Base-by-base conservation (phyloP, 331 rosid species). In the Ulmus americana region DNA sequence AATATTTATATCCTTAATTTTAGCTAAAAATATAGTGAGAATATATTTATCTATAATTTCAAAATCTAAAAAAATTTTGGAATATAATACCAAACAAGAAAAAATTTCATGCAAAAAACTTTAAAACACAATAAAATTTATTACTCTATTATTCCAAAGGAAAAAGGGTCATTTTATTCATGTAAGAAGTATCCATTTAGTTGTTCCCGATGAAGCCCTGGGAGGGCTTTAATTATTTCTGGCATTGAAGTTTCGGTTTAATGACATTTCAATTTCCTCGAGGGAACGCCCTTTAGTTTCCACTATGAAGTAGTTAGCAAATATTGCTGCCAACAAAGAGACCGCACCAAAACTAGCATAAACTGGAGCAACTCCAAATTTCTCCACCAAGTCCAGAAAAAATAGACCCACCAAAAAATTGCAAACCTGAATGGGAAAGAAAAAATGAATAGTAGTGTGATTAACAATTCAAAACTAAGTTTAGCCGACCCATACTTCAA, bases 221-320 rank as follows among this genome's bases (percentile, higher is more conserved):
- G 45, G 8, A 3, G 1, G 8, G 45, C 3, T 50, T 70, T 68
- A 81, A 55, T 48, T 70, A 74, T 67, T 70, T 74, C 80, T 70
- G 59, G 83, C 61, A 61, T 0, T 13, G 73, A 65, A 43, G 16
- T 87, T 76, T 13, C 75, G 70, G 64, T 49, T 75, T 11, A 87
- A 72, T 14, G 95, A 83, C 76, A 80, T 79, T 77, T 91, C 96
- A 69, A 91, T 88, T 72, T 88, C 96, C 77, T 91, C 97, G 1
- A 91, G 86, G 61, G 97, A 91, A 14, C 95, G 86, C 53, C 95
- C 95, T 59, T 81, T 91, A 2, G 97, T 91, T 76, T 91, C 97
- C 8, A 84, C 85, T 10, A 81, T 43, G 80, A 85, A 88, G 83
- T 82, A 77, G 22, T 65, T 79, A 18, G 85, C 76, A 76, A 88